A percentile compares a stretch with the other conserved stretches of the same genome.
phyloP scores from a whole-genome alignment of 768 basidiomycete genomes.

The Podaxis rugospora region DNA sequence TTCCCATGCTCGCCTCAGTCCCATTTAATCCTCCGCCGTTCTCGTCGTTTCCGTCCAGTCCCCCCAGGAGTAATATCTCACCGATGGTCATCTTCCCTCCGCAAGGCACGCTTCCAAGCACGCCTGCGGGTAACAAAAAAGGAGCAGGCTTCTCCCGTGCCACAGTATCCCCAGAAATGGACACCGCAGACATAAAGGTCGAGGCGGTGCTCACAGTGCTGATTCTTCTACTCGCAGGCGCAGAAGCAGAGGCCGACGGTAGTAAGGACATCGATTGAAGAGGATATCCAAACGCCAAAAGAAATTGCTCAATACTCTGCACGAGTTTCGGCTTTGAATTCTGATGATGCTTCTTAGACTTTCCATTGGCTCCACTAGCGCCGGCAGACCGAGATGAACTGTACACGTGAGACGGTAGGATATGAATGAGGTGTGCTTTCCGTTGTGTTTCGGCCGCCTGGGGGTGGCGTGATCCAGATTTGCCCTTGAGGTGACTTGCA shows the following conservation, averaged over 20 bases:
- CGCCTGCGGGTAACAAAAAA: slow-evolving; percentile 20
- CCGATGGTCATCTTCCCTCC: slow-evolving; percentile 21
- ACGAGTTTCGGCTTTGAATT: slow-evolving; percentile 26
- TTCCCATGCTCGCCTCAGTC: background rate
- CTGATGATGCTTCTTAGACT: slow-evolving; percentile 2
- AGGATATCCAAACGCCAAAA: slow-evolving; percentile 31
- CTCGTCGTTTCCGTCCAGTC: background rate
- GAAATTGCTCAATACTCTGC: slow-evolving; percentile 34
- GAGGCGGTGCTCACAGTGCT: background rate
- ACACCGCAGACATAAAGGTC: background rate
- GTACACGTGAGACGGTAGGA: slow-evolving; percentile 19
- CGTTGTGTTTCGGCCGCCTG: background rate
- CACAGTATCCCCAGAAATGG: background rate
- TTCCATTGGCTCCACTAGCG: background rate
- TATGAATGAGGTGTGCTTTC: slow-evolving; percentile 17
- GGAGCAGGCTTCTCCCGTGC: slow-evolving; percentile 15
- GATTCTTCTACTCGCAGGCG: background rate
- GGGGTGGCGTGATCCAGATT: background rate
- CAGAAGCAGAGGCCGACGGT: slow-evolving; percentile 2
- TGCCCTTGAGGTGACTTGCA: background rate
- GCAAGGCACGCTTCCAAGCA: slow-evolving; percentile 10
- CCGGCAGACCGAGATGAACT: background rate
- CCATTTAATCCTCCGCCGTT: background rate
- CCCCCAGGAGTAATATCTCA: slow-evolving; percentile 19
- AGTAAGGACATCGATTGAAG: slow-evolving; percentile 4